These are phyloP conservation scores for Exserohilum rostratum DNA, from an alignment of 2,329 filamentous ascomycete species.

Conservation along the genomic window DNA sequence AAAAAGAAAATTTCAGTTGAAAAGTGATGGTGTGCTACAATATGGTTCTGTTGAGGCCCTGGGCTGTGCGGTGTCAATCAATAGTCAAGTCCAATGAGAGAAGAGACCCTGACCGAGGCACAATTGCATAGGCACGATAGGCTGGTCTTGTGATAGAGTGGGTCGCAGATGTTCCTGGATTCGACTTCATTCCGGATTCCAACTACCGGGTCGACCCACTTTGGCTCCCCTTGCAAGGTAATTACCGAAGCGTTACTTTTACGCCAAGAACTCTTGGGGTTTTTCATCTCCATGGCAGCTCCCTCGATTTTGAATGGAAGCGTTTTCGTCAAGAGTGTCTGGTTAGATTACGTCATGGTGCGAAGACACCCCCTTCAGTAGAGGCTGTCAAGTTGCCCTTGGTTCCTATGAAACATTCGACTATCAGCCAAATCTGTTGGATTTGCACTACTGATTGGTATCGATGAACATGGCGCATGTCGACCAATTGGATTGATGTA, in stretches of 20 bases:
- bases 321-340: neutral
- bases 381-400: neutral
- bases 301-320: constrained; percentile 3
- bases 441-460: neutral
- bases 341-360: neutral
- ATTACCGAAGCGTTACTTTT: neutral
- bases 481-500: neutral
- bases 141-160: no score
- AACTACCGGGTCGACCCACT: no score
- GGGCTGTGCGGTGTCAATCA: neutral
- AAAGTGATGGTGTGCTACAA: neutral
- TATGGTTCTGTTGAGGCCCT: neutral
- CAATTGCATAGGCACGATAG: no score
- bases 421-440: neutral
- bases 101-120: no score
- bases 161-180: no score
- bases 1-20: neutral
- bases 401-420: neutral
- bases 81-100: no score
- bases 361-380: neutral
- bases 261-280: neutral
- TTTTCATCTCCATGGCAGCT: neutral
- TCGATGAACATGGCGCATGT: neutral
- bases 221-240: neutral
- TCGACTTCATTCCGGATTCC: no score